Base-by-base conservation (phyloP, 2,329 filamentous ascomycete species). In the Trichoderma pleuroti region DNA sequence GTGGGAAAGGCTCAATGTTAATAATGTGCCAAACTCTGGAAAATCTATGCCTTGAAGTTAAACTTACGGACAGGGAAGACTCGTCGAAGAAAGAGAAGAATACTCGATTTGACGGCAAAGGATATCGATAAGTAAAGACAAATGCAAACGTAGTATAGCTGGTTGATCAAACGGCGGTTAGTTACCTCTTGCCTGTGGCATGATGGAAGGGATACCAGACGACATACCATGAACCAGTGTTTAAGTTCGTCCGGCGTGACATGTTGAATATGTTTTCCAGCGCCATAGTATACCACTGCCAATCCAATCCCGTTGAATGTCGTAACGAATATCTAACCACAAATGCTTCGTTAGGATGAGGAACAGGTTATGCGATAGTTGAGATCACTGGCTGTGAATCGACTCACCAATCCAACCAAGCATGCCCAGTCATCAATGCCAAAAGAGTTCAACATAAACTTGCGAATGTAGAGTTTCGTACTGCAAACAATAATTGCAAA, bases 61-160 rank as follows among this genome's bases (percentile, higher is more conserved):
- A 12, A 63, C 60, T 63, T 63, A 63, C 60, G 60, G 36, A 63
- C 60, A 10, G 60, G 60, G 36, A 63, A 63, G 34, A 63, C 60
- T 63, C 60, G 36, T 30, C 60, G 60, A n/a, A 63, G 60, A 46
- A 63, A 63, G 24, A 63, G 60, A 9, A 63, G 60, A 21, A 63
- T 63, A 63, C 60, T 63, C 24, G 60, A 63, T 46, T 63, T 63
- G 36, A 63, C 60, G 36, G 60, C 60, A 49, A 63, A 63, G 6
- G 60, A 63, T 8, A 63, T 63, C 3, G 60, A 63, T 14, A 63
- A 21, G 18, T 63, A 63, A 16, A 63, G 26, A 18, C 60, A 63
- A 30, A 63, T 63, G 46, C 60, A 63, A 18, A 63, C 60, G 18
- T 63, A 63, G 60, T 63, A 63, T 30, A 63, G 10, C 60, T 63